A percentile compares a stretch with the other conserved stretches of the same genome.
Evolutionary conservation across 805 yeast species (phyloP).

Genomic region (Ogataea saltuana): DNA sequence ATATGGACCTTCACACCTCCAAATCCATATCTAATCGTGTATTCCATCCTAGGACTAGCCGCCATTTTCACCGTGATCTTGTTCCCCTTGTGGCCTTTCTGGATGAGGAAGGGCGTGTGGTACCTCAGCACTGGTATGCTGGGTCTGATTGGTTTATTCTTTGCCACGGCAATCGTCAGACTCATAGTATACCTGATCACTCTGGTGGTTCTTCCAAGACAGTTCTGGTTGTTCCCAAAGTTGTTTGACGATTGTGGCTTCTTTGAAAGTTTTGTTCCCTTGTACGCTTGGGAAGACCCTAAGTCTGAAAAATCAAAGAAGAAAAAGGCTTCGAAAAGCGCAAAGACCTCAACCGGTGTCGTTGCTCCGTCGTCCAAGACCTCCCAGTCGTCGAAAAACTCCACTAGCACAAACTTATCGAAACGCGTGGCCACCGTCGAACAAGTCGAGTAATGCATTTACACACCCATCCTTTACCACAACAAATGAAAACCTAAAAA

Average conservation of each 20-base stretch:
- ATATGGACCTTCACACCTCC: constrained; percentile 81
- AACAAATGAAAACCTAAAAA: background rate
- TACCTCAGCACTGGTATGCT: constrained; percentile 77
- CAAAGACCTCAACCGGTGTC: background rate
- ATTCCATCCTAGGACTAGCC: constrained; percentile 65
- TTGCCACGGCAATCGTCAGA: constrained; percentile 77
- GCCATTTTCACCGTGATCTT: constrained; percentile 63
- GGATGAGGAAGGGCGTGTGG: constrained; percentile 90
- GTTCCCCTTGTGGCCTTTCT: constrained; percentile 94
- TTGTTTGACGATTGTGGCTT: constrained; percentile 94
- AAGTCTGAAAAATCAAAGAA: constrained; percentile 25
- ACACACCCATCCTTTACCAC: no score
- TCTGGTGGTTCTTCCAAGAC: constrained; percentile 58
- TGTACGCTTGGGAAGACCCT: constrained; percentile 72
- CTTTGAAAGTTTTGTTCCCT: constrained; percentile 85
- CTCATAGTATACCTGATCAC: constrained; percentile 66
- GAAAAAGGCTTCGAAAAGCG: constrained; percentile 8
- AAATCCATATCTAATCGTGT: constrained; percentile 60
- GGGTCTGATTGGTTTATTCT: constrained; percentile 72
- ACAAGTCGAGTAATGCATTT: constrained; percentile 23
- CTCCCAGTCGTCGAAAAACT: constrained; percentile 14
- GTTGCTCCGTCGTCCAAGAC: constrained; percentile 5
- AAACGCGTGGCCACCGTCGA: constrained; percentile 32
- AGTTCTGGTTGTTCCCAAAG: constrained; percentile 97
- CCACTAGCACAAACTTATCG: constrained; percentile 17